Base-by-base conservation (phyloP, 257 asterid species). In the Jaltomata sinuosa region DNA sequence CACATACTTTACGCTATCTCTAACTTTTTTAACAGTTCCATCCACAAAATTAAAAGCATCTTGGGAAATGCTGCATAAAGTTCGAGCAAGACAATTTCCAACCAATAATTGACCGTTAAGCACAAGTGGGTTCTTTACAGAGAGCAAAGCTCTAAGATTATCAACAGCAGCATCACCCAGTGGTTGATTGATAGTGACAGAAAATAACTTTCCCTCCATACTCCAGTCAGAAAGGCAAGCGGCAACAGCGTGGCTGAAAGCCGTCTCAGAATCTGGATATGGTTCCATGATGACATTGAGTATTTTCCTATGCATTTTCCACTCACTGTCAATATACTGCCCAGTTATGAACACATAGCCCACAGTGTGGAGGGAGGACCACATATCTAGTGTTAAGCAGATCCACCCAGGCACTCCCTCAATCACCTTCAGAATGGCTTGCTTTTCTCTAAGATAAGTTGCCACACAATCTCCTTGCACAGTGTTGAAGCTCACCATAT, bases 381-480 rank as follows among this genome's bases (percentile, higher is more conserved):
- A 97, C 84, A 94, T 83, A 77, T 97, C 98, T 53, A 97, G 85
- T 0, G 98, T 91, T n/a, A 97, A 93, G 85, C 95, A 94, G 67
- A 95, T 84, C 40, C 98, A 91, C 38, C 99, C 99, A 4, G 98
- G 94, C 72, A 95, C 90, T 31, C 94, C 89, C 79, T 95, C 98
- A 69, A 97, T 85, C 87, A 95, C 92, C 90, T 88, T 91, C 85
- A 91, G 97, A 85, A 97, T 88, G 83, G 88, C 84, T 87, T 92
- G 94, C 83, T 97, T 97, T 83, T 97, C 98, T 86, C 91, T 89
- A 29, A 94, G 93, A 81, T 91, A 97, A 80, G 97, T 94, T 14
- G 97, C 97, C 85, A 97, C 96, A 54, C 97, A 94, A 87, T 97
- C 99, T 34, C 98, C 98, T 83, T 97, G 98, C 25, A 97, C 95